Conservation (phyloP, 2,329 filamentous ascomycete species). For the Zymoseptoria pseudotritici region DNA sequence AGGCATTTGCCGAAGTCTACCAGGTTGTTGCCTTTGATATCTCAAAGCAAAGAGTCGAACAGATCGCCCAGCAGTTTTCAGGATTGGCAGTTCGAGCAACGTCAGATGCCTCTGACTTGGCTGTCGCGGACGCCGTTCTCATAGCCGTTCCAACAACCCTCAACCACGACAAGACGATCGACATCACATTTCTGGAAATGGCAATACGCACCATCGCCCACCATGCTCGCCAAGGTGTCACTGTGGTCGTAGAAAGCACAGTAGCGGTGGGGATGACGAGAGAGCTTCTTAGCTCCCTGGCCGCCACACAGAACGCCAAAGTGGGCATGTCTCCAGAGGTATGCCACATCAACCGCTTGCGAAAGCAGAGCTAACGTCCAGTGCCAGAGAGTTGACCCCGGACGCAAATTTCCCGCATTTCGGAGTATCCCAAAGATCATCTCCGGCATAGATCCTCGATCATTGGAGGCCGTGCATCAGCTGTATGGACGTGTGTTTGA, state of each 20-base stretch:
- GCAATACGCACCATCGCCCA: constrained; percentile 3
- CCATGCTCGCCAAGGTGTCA: constrained; percentile 4
- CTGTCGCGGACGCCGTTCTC: constrained; percentile 2
- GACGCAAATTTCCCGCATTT: constrained; percentile 3
- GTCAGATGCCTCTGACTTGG: background rate
- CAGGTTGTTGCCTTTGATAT: constrained; percentile 7
- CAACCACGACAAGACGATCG: background rate
- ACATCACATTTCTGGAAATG: constrained; percentile 2
- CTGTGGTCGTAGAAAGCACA: constrained; percentile 6
- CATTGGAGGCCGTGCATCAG: constrained; percentile 1
- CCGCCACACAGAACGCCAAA: background rate
- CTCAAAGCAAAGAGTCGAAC: constrained; percentile 1
- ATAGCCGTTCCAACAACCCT: constrained; percentile 5
- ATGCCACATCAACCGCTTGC: background rate
- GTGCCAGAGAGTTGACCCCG: constrained; percentile 4
- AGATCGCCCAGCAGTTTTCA: background rate
- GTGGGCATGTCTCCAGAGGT: constrained; percentile 9
- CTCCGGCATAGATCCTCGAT: constrained; percentile 2
- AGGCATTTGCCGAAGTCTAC: constrained; percentile 4
- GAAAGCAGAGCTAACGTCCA: background rate
- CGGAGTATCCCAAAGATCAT: constrained; percentile 7
- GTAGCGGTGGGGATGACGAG: constrained; percentile 9
- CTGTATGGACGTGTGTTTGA: constrained; percentile 5
- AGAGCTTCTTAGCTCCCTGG: constrained; percentile 1
- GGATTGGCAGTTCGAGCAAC: no score